These are phyloP conservation scores for Phytophthora syringae DNA, from an alignment of 352 stramenopile species.

Conservation along the genomic window DNA sequence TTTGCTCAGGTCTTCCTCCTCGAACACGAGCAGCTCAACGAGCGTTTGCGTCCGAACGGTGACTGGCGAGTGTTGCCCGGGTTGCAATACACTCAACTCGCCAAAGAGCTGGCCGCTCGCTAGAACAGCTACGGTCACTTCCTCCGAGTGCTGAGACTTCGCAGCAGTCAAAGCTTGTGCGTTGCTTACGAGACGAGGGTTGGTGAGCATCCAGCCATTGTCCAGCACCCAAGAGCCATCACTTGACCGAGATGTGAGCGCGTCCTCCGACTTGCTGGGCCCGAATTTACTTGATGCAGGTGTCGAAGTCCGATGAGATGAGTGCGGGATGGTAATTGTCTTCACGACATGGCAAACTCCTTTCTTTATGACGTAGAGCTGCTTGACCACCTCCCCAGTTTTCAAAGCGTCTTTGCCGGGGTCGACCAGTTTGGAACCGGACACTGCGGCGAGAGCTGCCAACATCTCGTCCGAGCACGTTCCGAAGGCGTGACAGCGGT, in stretches of 20 bases:
- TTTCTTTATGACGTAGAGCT: slow-evolving; percentile 72
- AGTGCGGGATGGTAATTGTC: slow-evolving; percentile 42
- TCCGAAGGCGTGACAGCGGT: slow-evolving; percentile 69
- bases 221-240: slow-evolving; percentile 81
- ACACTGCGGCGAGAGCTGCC: slow-evolving; percentile 49
- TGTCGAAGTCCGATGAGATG: slow-evolving; percentile 1
- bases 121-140: slow-evolving; percentile 66
- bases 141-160: slow-evolving; percentile 33
- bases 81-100: slow-evolving; percentile 74
- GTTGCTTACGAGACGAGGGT: slow-evolving; percentile 67
- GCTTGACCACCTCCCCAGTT: slow-evolving; percentile 62
- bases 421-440: slow-evolving; percentile 59
- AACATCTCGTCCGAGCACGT: slow-evolving; percentile 62
- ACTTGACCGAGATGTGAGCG: slow-evolving; percentile 39
- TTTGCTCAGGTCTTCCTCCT: slow-evolving; percentile 54
- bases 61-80: slow-evolving; percentile 65
- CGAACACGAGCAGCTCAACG: slow-evolving; percentile 68
- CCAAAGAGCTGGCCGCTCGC: slow-evolving; percentile 77
- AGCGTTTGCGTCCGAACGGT: slow-evolving; percentile 68
- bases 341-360: slow-evolving; percentile 78
- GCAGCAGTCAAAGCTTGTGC: slow-evolving; percentile 33
- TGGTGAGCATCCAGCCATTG: slow-evolving; percentile 85
- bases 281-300: background rate
- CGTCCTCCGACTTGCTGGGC: slow-evolving; percentile 31
- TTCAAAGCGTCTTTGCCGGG: slow-evolving; percentile 58